Conservation (phyloP, 2,329 filamentous ascomycete species). For the Cladosporium colombiae region DNA sequence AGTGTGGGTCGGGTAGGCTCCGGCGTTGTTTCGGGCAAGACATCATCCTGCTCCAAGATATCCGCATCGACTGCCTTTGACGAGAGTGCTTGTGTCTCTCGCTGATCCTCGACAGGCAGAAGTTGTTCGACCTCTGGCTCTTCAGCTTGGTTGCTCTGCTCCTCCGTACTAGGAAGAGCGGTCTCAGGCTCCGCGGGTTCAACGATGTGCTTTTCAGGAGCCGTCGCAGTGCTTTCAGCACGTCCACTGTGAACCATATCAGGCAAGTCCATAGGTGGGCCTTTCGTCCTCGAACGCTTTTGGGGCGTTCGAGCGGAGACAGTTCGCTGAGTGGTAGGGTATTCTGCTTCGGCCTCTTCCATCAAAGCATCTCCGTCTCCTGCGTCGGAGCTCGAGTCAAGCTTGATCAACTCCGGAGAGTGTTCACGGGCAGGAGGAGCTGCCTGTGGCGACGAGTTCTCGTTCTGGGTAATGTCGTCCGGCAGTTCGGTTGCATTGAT, state of each 20-base stretch:
- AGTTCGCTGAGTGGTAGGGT: background rate
- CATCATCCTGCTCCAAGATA: background rate
- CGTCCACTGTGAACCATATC: background rate
- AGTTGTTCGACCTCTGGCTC: background rate
- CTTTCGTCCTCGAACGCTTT: background rate
- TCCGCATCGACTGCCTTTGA: background rate
- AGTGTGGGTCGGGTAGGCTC: too few species aligned
- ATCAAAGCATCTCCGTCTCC: constrained; percentile 24
- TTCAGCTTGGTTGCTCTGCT: background rate
- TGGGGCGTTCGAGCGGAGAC: background rate
- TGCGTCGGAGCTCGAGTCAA: constrained; percentile 29
- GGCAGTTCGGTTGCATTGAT: background rate
- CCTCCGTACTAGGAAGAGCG: background rate
- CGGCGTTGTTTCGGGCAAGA: background rate
- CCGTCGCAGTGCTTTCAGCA: background rate
- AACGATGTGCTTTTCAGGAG: too few species aligned
- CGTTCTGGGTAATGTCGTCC: background rate
- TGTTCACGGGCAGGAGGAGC: background rate
- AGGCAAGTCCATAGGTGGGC: background rate
- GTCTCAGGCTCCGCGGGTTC: background rate
- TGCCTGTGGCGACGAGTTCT: background rate
- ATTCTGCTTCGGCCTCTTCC: background rate
- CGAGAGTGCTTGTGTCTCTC: background rate
- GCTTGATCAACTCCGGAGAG: constrained; percentile 26
- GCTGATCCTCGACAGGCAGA: background rate